Base-by-base conservation (phyloP, 345 rosid species). In the Syzygium oleosum region DNA sequence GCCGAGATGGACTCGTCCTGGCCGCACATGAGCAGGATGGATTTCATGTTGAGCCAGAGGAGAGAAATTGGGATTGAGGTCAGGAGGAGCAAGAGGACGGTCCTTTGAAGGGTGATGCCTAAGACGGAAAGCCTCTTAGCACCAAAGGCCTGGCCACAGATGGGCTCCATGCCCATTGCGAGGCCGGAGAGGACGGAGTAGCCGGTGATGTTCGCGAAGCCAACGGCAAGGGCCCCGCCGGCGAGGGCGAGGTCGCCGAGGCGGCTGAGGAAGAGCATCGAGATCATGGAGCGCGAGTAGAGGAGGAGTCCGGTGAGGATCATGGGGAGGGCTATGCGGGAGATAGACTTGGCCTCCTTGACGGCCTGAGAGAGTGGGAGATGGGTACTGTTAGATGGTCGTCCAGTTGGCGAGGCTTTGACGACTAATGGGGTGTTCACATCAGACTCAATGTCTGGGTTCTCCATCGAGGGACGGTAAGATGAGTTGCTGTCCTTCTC, bases 181-280 rank as follows among this genome's bases (percentile, higher is more conserved):
- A 89, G 90, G 12, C 90, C 90, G 9, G 90, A 89, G 52, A 89
- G 88, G 87, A 89, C 52, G 11, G 90, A 89, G 87, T 89, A 89
- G 56, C 90, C 90, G 2, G 90, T 86, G 68, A 89, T 89, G 85
- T 92, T 92, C 11, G 94, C 94, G 29, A 92, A 91, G 1, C 92
- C 93, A 6, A 91, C 78, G 0, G 94, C 94, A 0, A 92, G 90
- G n/a, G 94, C 89, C 49, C 94, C 93, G 25, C 93, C 94, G 16
- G 94, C 93, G 4, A 92, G 85, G 77, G 91, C 83, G 19, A 92
- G 92, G n/a, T 90, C 91, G 9, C 94, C 92, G 12, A 91, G 91
- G 85, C 89, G 90, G 90, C 94, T 92, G 12, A 92, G 94, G 86
- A 92, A 92, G 88, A 92, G 90, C 94, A 92, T 92, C 86, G 94